Percentiles rank a stretch among this genome's conserved stretches.
phyloP scores from a whole-genome alignment of 2,329 filamentous ascomycete species.

The Colletotrichum sp. region DNA sequence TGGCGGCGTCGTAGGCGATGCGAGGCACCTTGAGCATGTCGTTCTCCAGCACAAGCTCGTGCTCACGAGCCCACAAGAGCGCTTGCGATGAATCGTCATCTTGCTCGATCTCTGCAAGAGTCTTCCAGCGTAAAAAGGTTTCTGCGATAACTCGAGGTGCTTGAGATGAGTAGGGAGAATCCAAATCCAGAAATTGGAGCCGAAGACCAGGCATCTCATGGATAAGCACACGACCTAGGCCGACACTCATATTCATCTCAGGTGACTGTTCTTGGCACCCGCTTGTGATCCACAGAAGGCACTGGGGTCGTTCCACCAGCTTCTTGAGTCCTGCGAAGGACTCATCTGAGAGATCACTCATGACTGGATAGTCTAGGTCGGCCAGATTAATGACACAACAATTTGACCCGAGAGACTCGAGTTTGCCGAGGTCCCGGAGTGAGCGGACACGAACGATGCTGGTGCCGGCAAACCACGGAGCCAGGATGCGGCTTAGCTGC shows the following conservation, averaged over 20 bases:
- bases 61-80: neutral
- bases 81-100: neutral
- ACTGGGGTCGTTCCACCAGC: conserved; percentile 9
- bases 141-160: neutral
- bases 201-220: neutral
- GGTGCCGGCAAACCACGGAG: neutral
- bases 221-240: conserved; percentile 3
- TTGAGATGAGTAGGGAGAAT: neutral
- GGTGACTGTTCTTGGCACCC: conserved; percentile 19
- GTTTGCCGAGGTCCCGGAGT: neutral
- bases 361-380: conserved; percentile 23
- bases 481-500: neutral
- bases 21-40: neutral
- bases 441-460: neutral
- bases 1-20: neutral
- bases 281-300: conserved; percentile 25
- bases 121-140: neutral
- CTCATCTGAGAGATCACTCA: conserved; percentile 36
- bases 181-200: conserved; percentile 9
- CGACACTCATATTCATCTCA: conserved; percentile 19
- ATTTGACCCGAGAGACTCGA: neutral
- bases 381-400: neutral
- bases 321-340: conserved; percentile 22
- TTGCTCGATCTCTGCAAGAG: neutral
- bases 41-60: neutral